Base-by-base conservation (phyloP, 306 rosid species). In the Pyrus communis region DNA sequence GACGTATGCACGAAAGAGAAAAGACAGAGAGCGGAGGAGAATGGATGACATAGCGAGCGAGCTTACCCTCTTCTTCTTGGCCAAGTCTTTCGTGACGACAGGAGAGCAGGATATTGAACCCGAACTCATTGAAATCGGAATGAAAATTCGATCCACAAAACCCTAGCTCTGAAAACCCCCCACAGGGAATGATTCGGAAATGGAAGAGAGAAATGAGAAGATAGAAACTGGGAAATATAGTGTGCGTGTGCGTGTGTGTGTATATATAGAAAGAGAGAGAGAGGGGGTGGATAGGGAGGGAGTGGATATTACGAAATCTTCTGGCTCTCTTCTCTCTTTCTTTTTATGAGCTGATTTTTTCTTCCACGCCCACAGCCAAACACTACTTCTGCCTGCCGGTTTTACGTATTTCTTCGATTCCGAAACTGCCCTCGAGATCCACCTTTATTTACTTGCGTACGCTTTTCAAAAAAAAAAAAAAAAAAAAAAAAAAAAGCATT, bases 41-140 rank as follows among this genome's bases (percentile, higher is more conserved):
- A 27, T 58, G 11, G 17, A 33, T 67, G 58, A 58, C 25, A 30
- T 13, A 2, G 15, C 12, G 21, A 2, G 15, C 12, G 10, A 8
- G 11, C 73, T 40, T 75, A 83, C 86, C 86, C 86, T 75, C 77
- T 83, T 88, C 79, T 86, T 88, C 84, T 88, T 88, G 71, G 77
- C 23, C 81, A 79, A 12, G 59, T 81, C 82, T 69, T 73, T 79
- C 79, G 83, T 70, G 71, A 80, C 45, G 18, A 27, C 77, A 76
- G 81, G 27, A 80, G 84, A 28, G 66, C 82, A 75, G 28, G 83
- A 46, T 54, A 75, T 62, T 25, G 83, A 78, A 73, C 27, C 82
- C 21, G 85, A 75, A 65, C 82, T 85, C 92, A 88, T 88, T 82
- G 79, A 71, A 31, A 31, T 51, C 4, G 59, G 42, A 70, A 30